Conservation (phyloP, 805 yeast genomes). For the Clavispora asparagi region DNA sequence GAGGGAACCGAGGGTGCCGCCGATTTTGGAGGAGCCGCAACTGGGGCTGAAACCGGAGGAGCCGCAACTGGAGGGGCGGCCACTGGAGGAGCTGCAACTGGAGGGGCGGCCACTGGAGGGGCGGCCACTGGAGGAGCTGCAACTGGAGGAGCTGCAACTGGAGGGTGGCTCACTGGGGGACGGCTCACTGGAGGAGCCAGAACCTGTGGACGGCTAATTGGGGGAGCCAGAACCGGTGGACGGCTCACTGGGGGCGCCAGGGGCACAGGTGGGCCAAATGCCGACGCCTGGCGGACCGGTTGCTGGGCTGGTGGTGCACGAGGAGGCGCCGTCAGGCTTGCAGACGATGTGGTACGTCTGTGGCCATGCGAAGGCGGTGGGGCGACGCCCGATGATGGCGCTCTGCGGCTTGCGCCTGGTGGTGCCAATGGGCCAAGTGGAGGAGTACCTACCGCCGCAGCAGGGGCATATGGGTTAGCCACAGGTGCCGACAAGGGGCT, state of each 20-base stretch:
- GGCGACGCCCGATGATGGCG: neutral
- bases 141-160: slow-evolving; percentile 29
- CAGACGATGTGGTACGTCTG: neutral
- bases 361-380: neutral
- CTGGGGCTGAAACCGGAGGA: slow-evolving; percentile 27
- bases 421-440: slow-evolving; percentile 2
- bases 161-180: too few species aligned
- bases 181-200: slow-evolving; percentile 2
- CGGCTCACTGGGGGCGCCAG: slow-evolving; percentile 3
- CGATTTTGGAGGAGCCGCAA: neutral
- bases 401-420: neutral
- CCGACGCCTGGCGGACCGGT: neutral
- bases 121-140: slow-evolving; percentile 5
- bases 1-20: slow-evolving; percentile 18
- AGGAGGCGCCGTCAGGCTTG: neutral
- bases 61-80: slow-evolving; percentile 19
- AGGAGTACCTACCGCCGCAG: slow-evolving; percentile 1
- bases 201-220: neutral
- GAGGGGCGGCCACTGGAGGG: neutral
- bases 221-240: slow-evolving; percentile 2
- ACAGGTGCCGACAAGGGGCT: slow-evolving; percentile 3
- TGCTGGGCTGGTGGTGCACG: neutral
- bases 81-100: slow-evolving; percentile 21
- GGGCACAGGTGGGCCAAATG: neutral
- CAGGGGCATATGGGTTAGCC: slow-evolving; percentile 12